phyloP scores from a whole-genome alignment of 2,329 filamentous ascomycete species.

The Trematosphaeria pertusa region DNA sequence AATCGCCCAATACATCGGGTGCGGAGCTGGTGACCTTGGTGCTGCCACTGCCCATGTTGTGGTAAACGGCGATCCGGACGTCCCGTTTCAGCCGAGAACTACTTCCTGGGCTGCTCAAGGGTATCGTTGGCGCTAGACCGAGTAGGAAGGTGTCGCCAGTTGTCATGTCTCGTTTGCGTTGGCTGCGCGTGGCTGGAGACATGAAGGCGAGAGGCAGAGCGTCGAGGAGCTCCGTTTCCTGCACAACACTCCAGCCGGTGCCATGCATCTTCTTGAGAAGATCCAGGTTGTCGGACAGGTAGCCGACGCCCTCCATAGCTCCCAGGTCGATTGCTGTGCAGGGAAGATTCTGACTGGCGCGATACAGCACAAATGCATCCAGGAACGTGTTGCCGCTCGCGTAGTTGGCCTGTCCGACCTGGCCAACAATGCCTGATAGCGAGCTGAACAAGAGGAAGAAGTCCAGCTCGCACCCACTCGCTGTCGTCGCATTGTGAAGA shows the following conservation, averaged over 20 bases:
- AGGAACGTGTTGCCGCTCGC: conserved; percentile 51
- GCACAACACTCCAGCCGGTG: not conserved
- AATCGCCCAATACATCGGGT: conserved; percentile 14
- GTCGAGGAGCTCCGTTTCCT: conserved; percentile 1
- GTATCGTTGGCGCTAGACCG: conserved; percentile 24
- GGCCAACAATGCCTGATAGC: conserved; percentile 27
- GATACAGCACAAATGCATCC: conserved; percentile 29
- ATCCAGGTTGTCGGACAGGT: conserved; percentile 29
- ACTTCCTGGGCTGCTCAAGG: conserved; percentile 25
- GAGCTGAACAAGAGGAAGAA: conserved; percentile 43
- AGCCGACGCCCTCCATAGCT: conserved; percentile 53
- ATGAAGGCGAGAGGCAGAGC: not conserved
- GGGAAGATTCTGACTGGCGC: conserved; percentile 30
- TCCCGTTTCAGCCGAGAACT: conserved; percentile 26
- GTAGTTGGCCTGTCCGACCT: conserved; percentile 55
- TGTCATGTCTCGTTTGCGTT: not conserved
- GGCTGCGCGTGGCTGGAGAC: no score
- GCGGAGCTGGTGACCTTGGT: not conserved
- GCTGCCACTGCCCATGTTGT: conserved; percentile 15
- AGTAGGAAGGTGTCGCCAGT: conserved; percentile 9
- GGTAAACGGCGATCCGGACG: conserved; percentile 30
- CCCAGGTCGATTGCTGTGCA: conserved; percentile 60
- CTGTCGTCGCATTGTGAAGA: conserved; percentile 23
- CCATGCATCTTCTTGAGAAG: conserved; percentile 7
- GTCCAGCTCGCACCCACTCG: conserved; percentile 14